Evolutionary conservation across 169 alveolate species (phyloP), one percentile per base, ranked within the genome.

Genomic region (Eimeria nieschulzi): DNA sequence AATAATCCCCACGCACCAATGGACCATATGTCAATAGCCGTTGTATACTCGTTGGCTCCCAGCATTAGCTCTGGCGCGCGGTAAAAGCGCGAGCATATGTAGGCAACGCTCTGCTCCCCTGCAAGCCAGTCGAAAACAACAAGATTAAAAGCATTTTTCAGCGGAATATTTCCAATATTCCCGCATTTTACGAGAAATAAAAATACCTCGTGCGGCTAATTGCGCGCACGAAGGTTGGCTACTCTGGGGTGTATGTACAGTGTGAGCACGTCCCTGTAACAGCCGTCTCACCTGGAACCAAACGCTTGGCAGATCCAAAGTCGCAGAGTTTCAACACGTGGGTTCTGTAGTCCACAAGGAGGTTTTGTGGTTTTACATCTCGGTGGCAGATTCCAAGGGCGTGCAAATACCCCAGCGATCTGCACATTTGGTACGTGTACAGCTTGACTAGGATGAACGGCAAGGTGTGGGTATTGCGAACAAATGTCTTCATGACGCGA

Each of bases 61-160:
- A 99, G 96, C 96, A 99, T 98, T 33, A 99, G 96, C 92, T 99
- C 99, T 1, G 99, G 99, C 0, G 99, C 99, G 61, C 99, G 94
- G 94, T 99, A 99, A 94, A 98, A 99, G 90, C 99, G 95, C 17
- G 99, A 97, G 96, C 99, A 98, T 13, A 98, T 99, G 91, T 98
- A 98, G 5, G 94, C 92, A 9, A 92, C 94, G 25, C 92, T 84
- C 61, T 55, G 90, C 64, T 92, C 94, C 19, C 92, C 94, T 92
- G 84, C 26, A 51, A 13, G n/a, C 70, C 15, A 61, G 70, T 1
- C 46, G 3, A 33, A 33, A 33, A 33, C 46, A 33, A 33, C 46
- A 33, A 3, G 6, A 33, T 33, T 33, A 33, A 33, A 33, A 33
- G 3, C 46, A 33, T 33, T 33, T 0, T 3, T 33, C 46, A 33